Evolutionary conservation across 2,329 filamentous ascomycete species (phyloP), one percentile per base, ranked within the genome.

Genomic region (Beauveria sp.): DNA sequence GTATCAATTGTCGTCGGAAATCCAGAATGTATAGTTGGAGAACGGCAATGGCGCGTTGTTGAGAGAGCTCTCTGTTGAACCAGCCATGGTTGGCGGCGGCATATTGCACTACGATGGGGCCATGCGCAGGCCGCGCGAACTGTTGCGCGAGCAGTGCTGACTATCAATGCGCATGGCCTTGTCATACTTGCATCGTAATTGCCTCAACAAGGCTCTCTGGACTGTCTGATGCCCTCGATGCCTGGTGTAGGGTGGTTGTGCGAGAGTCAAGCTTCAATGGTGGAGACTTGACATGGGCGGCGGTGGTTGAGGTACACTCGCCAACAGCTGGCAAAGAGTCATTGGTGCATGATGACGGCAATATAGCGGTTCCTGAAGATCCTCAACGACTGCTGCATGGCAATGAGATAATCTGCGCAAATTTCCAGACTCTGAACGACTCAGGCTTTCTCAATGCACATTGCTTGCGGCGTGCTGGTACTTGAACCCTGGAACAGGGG

Each of bases 1-100:
- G 93, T 98, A 62, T 84, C 80, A 7, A 68, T 70, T 10, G 66
- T 57, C 3, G 63, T 62, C 2, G 71, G 65, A 10, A 71, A 64
- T 8, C 58, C 58, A 2, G 65, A 58, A 12, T 40, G 28, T 18
- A 16, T 2, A 3, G 58, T 20, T 3, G 42, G 6, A 22, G 20
- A 10, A 3, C 7, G 22, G n/a, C 24, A 22, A 47, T 40, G 26
- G 4, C 26, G 42, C 5, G 50, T 40, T 20, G 50, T 54, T 24
- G 58, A 46, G 5, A 54, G n/a, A 8, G n/a, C 12, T 30, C 58
- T 53, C 16, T 12, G 14, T 22, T 26, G 28, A 3, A 18, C 2
- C 5, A 1, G 26, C 24, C 24, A 30, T 30, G 3, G 5, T 49
- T 30, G 24, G 24, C 7, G 50, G 10, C 22, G 22, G 42, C 20